Percentiles rank a stretch among this genome's conserved stretches.
Evolutionary conservation across 169 alveolate species (phyloP).

Genomic region (Plasmodium reichenowi): DNA sequence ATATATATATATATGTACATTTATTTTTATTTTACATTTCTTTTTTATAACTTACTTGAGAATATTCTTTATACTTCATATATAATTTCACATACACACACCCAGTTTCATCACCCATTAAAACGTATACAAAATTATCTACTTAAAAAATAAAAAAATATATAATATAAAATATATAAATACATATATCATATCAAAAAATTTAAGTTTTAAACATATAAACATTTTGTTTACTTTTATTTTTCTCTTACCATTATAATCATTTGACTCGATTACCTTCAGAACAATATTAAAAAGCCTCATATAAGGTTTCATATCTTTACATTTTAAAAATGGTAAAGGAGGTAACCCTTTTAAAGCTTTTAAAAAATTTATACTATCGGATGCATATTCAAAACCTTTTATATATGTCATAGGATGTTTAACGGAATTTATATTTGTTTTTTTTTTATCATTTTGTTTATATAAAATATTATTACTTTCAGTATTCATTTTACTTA

Average conservation of each 20-base stretch:
- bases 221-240: background rate
- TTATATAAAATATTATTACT: background rate
- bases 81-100: slow-evolving; percentile 42
- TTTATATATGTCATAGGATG: background rate
- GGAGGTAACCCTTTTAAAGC: slow-evolving; percentile 56
- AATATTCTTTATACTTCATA: slow-evolving; percentile 19
- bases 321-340: slow-evolving; percentile 43
- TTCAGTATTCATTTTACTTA: background rate
- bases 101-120: slow-evolving; percentile 73
- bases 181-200: background rate
- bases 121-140: slow-evolving; percentile 26
- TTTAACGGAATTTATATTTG: slow-evolving; percentile 3
- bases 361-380: slow-evolving; percentile 36
- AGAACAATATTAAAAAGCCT: slow-evolving; percentile 57
- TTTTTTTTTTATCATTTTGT: background rate
- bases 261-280: slow-evolving; percentile 5
- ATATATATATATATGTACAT: slow-evolving; percentile 1
- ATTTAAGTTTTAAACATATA: background rate
- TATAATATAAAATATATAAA: background rate
- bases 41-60: slow-evolving; percentile 18
- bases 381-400: slow-evolving; percentile 33
- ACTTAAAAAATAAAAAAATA: slow-evolving; percentile 12
- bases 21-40: background rate
- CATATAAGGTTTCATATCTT: slow-evolving; percentile 59
- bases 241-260: slow-evolving; percentile 17